Conservation (phyloP, 805 yeast species). For the Starmerella cellae region DNA sequence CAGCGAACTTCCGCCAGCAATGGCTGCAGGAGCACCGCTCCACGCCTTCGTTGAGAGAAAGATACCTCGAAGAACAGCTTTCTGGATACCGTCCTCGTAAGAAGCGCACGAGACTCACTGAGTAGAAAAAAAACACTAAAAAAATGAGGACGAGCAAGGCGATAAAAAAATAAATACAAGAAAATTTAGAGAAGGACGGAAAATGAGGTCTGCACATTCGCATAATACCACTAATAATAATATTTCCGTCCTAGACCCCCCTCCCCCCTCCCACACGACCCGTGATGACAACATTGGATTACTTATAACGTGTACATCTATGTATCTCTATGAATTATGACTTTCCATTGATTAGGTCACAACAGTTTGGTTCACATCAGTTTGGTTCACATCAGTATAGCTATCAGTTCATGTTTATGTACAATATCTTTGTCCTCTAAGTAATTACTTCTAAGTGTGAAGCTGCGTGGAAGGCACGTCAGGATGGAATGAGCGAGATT, state of each 20-base stretch:
- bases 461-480: not conserved
- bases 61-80: constrained; percentile 16
- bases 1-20: constrained; percentile 28
- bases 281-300: too few relatives aligned
- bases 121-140: not conserved
- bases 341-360: too few relatives aligned
- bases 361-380: too few relatives aligned
- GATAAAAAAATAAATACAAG: not conserved
- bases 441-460: not conserved
- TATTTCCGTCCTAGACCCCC: too few relatives aligned
- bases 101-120: constrained; percentile 13
- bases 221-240: too few relatives aligned
- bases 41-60: constrained; percentile 18
- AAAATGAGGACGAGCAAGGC: too few relatives aligned
- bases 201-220: too few relatives aligned
- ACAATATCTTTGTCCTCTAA: not conserved
- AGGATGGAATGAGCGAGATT: not conserved
- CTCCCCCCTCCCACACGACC: too few relatives aligned
- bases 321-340: too few relatives aligned
- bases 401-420: not conserved
- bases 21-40: constrained; percentile 30
- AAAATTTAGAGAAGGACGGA: not conserved
- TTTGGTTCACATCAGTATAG: not conserved
- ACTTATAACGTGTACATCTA: too few relatives aligned
- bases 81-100: constrained; percentile 8